Conservation (phyloP, 176 grass and related monocot species). For the Carex kokanica region DNA sequence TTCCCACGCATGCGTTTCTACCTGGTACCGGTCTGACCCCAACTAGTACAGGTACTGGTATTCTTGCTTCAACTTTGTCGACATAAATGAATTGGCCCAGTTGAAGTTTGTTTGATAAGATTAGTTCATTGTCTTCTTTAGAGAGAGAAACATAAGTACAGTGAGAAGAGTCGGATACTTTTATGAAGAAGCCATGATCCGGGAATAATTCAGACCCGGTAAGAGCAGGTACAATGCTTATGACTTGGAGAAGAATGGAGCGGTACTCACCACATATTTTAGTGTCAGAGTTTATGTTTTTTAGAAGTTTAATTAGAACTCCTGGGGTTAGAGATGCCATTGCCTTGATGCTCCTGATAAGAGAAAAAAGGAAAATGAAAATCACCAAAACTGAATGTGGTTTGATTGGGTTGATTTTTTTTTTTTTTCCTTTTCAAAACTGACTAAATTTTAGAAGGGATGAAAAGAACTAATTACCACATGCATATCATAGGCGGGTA, state of each 20-base stretch:
- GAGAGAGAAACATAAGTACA: slow-evolving; percentile 96
- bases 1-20: slow-evolving; percentile 88
- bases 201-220: slow-evolving; percentile 91
- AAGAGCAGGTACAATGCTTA: slow-evolving; percentile 93
- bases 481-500: background rate
- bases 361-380: slow-evolving; percentile 7
- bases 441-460: background rate
- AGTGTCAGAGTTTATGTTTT: slow-evolving; percentile 86
- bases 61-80: slow-evolving; percentile 83
- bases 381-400: background rate
- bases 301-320: slow-evolving; percentile 84
- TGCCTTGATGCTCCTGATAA: slow-evolving; percentile 28
- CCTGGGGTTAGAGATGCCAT: slow-evolving; percentile 99
- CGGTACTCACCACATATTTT: slow-evolving; percentile 93
- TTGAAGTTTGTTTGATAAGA: slow-evolving; percentile 89
- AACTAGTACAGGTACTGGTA: slow-evolving; percentile 79
- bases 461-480: background rate
- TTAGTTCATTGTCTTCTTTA: slow-evolving; percentile 93
- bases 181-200: slow-evolving; percentile 98
- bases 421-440: background rate
- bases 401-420: background rate
- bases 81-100: slow-evolving; percentile 98
- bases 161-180: slow-evolving; percentile 96
- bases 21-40: slow-evolving; percentile 88
- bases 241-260: slow-evolving; percentile 97